phyloP scores from a whole-genome alignment of 2,329 filamentous ascomycete species.

The Ascochyta clinopodiicola region DNA sequence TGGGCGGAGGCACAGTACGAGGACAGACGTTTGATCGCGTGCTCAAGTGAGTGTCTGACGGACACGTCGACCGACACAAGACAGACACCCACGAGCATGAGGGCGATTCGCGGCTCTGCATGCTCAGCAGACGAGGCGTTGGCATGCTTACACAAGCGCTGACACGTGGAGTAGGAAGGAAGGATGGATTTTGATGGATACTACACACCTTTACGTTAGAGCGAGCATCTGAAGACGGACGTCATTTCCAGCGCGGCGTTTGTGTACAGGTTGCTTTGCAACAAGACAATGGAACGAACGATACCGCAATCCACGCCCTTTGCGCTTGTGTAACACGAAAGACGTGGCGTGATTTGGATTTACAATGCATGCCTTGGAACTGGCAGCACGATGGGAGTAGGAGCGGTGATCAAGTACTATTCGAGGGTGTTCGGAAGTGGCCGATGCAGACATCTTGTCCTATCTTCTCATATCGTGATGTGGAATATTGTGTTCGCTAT shows the following conservation, averaged over 20 bases:
- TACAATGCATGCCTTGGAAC: neutral
- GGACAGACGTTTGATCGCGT: conserved; percentile 80
- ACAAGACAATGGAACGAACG: neutral
- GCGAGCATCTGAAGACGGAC: conserved; percentile 36
- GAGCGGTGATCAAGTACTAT: neutral
- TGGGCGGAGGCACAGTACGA: conserved; percentile 80
- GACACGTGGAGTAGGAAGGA: neutral
- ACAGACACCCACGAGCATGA: neutral
- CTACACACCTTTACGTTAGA: conserved; percentile 9
- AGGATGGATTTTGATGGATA: conserved; percentile 1
- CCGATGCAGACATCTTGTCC: neutral
- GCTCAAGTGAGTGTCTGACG: conserved; percentile 62
- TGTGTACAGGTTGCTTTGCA: conserved; percentile 27
- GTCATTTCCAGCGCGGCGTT: conserved; percentile 39
- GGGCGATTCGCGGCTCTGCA: neutral
- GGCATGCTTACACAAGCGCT: neutral
- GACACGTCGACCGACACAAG: neutral
- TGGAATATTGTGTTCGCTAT: neutral
- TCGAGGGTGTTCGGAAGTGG: neutral
- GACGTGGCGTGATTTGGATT: neutral
- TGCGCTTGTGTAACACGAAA: too few species aligned
- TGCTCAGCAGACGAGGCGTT: neutral
- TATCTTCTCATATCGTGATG: too few species aligned
- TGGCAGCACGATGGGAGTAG: neutral
- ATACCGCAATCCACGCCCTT: neutral